phyloP scores from a whole-genome alignment of 352 stramenopile genomes.

The Phytophthora constricta region DNA sequence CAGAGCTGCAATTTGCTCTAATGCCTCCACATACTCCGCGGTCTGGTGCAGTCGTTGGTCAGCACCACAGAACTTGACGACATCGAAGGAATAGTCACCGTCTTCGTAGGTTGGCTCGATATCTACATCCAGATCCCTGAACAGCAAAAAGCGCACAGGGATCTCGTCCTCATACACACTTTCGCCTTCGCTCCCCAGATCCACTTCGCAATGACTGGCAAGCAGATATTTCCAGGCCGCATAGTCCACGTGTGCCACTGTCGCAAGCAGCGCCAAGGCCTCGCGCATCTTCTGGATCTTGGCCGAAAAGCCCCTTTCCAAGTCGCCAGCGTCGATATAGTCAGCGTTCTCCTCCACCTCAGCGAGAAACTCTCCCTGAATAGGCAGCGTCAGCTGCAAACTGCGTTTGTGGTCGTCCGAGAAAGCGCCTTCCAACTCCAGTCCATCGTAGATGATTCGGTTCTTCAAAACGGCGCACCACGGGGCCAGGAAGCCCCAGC shows the following conservation, averaged over 20 bases:
- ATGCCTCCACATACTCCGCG: neutral
- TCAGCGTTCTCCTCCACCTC: too few species aligned
- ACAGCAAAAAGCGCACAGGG: neutral
- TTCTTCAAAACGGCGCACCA: neutral
- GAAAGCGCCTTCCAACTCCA: neutral
- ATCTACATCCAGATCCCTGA: neutral
- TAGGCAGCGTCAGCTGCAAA: neutral
- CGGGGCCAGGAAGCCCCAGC: neutral
- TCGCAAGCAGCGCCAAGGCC: constrained; percentile 28
- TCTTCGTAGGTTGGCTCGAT: neutral
- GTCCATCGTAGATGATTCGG: neutral
- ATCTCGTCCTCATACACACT: constrained; percentile 23
- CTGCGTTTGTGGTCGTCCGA: neutral
- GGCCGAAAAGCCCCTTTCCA: neutral
- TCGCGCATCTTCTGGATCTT: constrained; percentile 9
- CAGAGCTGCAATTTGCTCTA: neutral
- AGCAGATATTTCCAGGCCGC: constrained; percentile 26
- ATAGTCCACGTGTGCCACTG: constrained; percentile 21
- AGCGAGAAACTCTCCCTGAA: neutral
- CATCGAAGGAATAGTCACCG: neutral
- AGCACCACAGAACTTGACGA: neutral
- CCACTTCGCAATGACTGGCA: constrained; percentile 22
- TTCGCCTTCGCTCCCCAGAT: constrained; percentile 6
- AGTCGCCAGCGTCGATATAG: neutral
- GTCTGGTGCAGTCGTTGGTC: neutral